These are phyloP conservation scores for Cafeteria roenbergensis DNA, from an alignment of 108 stramenopile species.

Conservation along the genomic window DNA sequence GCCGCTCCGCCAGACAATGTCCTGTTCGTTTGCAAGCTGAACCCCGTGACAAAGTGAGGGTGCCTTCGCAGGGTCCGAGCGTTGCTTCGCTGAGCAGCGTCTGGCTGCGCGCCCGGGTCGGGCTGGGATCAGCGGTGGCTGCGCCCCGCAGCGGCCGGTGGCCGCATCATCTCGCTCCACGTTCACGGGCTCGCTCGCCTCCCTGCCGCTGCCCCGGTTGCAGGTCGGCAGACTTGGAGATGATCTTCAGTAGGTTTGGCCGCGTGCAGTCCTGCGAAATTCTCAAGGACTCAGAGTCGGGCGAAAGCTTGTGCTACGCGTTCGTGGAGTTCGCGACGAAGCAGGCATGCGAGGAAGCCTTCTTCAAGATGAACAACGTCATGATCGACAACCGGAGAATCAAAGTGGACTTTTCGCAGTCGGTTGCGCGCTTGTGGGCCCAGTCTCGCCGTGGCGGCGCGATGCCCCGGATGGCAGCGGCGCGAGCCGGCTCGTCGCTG, in stretches of 20 bases:
- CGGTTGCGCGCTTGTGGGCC: conserved; percentile 90
- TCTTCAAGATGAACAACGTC: conserved; percentile 98
- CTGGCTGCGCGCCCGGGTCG: too few species aligned
- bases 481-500: too few species aligned
- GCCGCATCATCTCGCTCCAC: too few species aligned
- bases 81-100: too few species aligned
- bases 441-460: too few species aligned
- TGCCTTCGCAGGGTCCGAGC: too few species aligned
- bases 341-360: conserved; percentile 77
- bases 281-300: conserved; percentile 80
- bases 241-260: conserved; percentile 68
- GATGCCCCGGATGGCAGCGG: too few species aligned
- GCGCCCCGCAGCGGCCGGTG: too few species aligned
- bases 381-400: conserved; percentile 92
- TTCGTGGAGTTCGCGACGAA: conserved; percentile 83
- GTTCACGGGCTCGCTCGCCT: too few species aligned
- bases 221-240: conserved; percentile 85
- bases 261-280: conserved; percentile 66
- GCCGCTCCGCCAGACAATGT: conserved; percentile 83
- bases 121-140: too few species aligned
- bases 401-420: conserved; percentile 76
- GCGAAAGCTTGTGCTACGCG: conserved; percentile 81
- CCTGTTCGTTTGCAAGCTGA: conserved; percentile 95
- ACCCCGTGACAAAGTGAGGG: conserved; percentile 86
- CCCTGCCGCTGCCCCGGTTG: too few species aligned